Evolutionary conservation across 768 basidiomycete genomes (phyloP), one percentile per base, ranked within the genome.

Genomic region (Leccinum disarticulatum): DNA sequence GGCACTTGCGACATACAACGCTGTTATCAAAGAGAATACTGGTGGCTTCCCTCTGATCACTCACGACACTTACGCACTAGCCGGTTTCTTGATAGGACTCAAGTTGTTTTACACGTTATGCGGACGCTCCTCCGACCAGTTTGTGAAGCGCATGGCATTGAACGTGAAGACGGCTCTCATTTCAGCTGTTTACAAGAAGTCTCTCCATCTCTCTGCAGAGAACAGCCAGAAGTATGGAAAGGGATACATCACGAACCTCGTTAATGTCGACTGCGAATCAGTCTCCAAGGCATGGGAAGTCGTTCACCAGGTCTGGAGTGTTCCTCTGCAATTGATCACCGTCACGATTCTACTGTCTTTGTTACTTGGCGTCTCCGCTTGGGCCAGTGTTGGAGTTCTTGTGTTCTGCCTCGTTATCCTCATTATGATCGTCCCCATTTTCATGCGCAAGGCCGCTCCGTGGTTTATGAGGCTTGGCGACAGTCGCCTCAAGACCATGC

Each of bases 401-500:
- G 41, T 66, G 1, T 49, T 72, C 19, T 57, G 51, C 8, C 71
- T 72, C 49, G 49, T 72, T 52, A 19, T 68, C 43, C 62, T 72
- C 52, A 63, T 72, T 10, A 70, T 70, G 67, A 67, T 72, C 15
- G 69, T 72, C n/a, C 70, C 70, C 3, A 46, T 70, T 41, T 72
- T 72, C 60, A 72, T 72, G 70, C 69, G 69, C 57, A 72, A 64
- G 49, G 71, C 70, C 19, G 69, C 67, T 43, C 70, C 70, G 14
- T 52, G 57, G 58, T 72, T 72, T 56, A 62, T 72, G 66, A 62
- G 58, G 38, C 59, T 70, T 10, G 71, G 70, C 56, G 70, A 72
- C 27, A 64, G 58, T 17, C 71, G 70, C 25, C 65, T 72, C 27
- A 72, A 72, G 60, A 55, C 62, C 35, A 63, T 72, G 30, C 69